These are phyloP conservation scores for Puccinia novopanici DNA, from an alignment of 1,284 basidiomycete genomes.

Conservation along the genomic window DNA sequence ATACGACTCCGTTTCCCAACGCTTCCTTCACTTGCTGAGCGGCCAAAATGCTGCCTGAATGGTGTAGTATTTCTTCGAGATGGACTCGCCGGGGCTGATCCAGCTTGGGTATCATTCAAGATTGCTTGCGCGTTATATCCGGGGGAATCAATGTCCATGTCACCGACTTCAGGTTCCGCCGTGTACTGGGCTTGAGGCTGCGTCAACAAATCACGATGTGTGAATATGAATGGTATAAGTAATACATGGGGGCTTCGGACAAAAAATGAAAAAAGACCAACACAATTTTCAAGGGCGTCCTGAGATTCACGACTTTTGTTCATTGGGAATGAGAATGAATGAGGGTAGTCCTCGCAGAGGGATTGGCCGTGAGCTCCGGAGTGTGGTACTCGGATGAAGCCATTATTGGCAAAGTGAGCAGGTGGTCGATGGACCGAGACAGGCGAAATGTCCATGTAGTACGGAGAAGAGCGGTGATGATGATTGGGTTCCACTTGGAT, in stretches of 20 bases:
- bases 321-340: not conserved
- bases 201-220: no score
- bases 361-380: not conserved
- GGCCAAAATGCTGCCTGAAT: not conserved
- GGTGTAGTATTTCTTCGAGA: not conserved
- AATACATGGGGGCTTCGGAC: no score
- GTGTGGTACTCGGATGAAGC: not conserved
- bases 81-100: not conserved
- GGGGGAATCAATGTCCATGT: constrained; percentile 18
- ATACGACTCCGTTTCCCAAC: constrained; percentile 5
- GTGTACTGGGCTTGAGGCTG: not conserved
- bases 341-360: not conserved
- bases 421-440: not conserved
- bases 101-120: not conserved
- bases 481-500: not conserved
- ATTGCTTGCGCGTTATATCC: not conserved
- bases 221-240: no score
- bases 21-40: constrained; percentile 18
- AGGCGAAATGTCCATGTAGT: constrained; percentile 11
- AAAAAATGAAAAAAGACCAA: not conserved
- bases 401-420: not conserved
- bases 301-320: not conserved
- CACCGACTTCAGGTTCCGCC: not conserved
- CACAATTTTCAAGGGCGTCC: no score
- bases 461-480: not conserved